Percentiles rank a stretch among this genome's conserved stretches.
These are phyloP conservation scores for Leccinum ochraceum DNA, from an alignment of 768 basidiomycete genomes.

Conservation along the genomic window DNA sequence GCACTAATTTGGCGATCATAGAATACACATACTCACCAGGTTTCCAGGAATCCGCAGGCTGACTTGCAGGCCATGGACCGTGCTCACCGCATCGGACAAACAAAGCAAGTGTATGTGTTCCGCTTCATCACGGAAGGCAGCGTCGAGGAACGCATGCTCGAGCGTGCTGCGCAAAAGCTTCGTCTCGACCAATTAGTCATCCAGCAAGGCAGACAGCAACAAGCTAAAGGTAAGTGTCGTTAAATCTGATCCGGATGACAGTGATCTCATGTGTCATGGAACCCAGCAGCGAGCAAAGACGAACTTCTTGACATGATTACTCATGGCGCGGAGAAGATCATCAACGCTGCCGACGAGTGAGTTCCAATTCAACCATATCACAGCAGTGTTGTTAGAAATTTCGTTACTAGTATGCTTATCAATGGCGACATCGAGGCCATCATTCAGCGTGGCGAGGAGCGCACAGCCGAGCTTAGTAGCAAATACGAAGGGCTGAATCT, in stretches of 20 bases:
- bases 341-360: conserved; percentile 75
- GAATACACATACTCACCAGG: conserved; percentile 4
- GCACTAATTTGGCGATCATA: conserved; percentile 2
- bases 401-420: conserved; percentile 56
- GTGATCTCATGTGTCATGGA: conserved; percentile 2
- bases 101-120: conserved; percentile 85
- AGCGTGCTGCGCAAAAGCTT: conserved; percentile 90
- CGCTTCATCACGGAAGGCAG: conserved; percentile 85
- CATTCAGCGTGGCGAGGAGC: conserved; percentile 87
- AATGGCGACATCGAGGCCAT: conserved; percentile 94
- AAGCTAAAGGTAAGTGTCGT: conserved; percentile 63
- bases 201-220: conserved; percentile 88
- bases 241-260: neutral
- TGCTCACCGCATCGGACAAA: conserved; percentile 96
- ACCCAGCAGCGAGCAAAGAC: conserved; percentile 87
- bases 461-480: conserved; percentile 82
- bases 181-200: conserved; percentile 95
- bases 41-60: conserved; percentile 90
- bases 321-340: conserved; percentile 96
- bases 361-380: conserved; percentile 25
- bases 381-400: neutral
- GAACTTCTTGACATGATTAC: conserved; percentile 98
- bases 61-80: conserved; percentile 99
- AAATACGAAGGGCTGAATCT: conserved; percentile 93
- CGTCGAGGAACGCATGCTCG: conserved; percentile 89